Percentiles rank a stretch among this genome's conserved stretches.
Conservation (phyloP, 2,329 filamentous ascomycete genomes). For the Arthrobotrys pseudoclavata region DNA sequence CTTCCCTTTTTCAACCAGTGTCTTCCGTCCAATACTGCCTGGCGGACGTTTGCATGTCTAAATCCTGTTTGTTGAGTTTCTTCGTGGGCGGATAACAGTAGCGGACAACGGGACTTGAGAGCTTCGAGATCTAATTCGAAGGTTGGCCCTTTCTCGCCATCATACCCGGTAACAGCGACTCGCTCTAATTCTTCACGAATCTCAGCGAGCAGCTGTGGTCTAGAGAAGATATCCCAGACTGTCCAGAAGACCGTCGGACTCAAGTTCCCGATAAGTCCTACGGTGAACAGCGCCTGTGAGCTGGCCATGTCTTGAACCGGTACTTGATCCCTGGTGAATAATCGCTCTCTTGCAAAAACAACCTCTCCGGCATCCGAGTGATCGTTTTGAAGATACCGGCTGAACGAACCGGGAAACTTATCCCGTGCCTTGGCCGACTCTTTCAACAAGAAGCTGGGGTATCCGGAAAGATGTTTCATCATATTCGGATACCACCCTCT, state of each 20-base stretch:
- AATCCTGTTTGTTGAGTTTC: constrained; percentile 65
- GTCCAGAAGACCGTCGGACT: constrained; percentile 68
- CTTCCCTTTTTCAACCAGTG: constrained; percentile 66
- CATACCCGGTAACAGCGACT: constrained; percentile 17
- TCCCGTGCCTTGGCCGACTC: constrained; percentile 24
- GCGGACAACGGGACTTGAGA: constrained; percentile 65
- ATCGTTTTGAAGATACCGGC: constrained; percentile 30
- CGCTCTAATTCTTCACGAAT: constrained; percentile 66
- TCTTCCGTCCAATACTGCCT: constrained; percentile 65
- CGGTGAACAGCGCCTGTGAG: constrained; percentile 63
- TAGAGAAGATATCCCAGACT: constrained; percentile 67
- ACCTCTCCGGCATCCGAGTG: constrained; percentile 39
- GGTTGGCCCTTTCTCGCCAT: constrained; percentile 45
- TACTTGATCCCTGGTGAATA: constrained; percentile 27
- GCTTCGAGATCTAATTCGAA: constrained; percentile 65
- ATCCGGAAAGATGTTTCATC: constrained; percentile 9
- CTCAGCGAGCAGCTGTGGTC: constrained; percentile 66
- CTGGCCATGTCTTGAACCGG: constrained; percentile 62
- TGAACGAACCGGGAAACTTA: constrained; percentile 14
- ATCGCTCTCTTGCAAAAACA: constrained; percentile 19
- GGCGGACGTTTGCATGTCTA: constrained; percentile 64
- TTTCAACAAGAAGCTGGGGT: constrained; percentile 20
- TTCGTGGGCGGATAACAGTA: constrained; percentile 66
- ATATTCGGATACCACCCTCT: constrained; percentile 25
- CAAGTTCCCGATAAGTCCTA: constrained; percentile 68